phyloP scores from a whole-genome alignment of 164 flowering plant genomes.

The Dillenia suffruticosa region DNA sequence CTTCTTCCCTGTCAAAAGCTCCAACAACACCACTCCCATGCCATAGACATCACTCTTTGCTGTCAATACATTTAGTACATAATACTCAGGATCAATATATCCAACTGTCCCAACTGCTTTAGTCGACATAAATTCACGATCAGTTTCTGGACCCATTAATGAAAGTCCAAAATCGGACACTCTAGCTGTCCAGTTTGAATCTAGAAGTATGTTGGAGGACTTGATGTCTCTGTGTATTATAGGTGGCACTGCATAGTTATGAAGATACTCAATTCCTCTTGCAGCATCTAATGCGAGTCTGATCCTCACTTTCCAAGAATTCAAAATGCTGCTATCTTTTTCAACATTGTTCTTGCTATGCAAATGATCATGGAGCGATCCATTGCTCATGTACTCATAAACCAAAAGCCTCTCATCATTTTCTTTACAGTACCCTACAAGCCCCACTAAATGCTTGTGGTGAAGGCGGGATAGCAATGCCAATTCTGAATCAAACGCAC shows the following conservation, averaged over 20 bases:
- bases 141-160: slow-evolving; percentile 18
- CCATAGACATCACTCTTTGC: slow-evolving; percentile 35
- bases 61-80: slow-evolving; percentile 21
- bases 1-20: slow-evolving; percentile 30
- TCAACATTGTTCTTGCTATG: slow-evolving; percentile 16
- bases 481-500: slow-evolving; percentile 29
- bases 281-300: slow-evolving; percentile 30
- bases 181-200: slow-evolving; percentile 24
- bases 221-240: slow-evolving; percentile 37
- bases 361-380: slow-evolving; percentile 27
- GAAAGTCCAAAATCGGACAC: slow-evolving; percentile 38
- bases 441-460: slow-evolving; percentile 33
- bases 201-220: slow-evolving; percentile 33
- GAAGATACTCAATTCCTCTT: slow-evolving; percentile 34
- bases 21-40: slow-evolving; percentile 31
- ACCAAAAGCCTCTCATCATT: slow-evolving; percentile 31
- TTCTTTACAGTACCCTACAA: slow-evolving; percentile 30
- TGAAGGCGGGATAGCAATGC: slow-evolving; percentile 23
- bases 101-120: slow-evolving; percentile 33
- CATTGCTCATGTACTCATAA: slow-evolving; percentile 36
- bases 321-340: slow-evolving; percentile 10
- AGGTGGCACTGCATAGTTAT: slow-evolving; percentile 33
- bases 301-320: slow-evolving; percentile 32
- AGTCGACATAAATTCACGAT: slow-evolving; percentile 8
- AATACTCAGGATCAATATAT: slow-evolving; percentile 40